Percentiles rank a stretch among this genome's conserved stretches.
Conservation (phyloP, 169 alveolate species). For the Plasmodium inui region DNA sequence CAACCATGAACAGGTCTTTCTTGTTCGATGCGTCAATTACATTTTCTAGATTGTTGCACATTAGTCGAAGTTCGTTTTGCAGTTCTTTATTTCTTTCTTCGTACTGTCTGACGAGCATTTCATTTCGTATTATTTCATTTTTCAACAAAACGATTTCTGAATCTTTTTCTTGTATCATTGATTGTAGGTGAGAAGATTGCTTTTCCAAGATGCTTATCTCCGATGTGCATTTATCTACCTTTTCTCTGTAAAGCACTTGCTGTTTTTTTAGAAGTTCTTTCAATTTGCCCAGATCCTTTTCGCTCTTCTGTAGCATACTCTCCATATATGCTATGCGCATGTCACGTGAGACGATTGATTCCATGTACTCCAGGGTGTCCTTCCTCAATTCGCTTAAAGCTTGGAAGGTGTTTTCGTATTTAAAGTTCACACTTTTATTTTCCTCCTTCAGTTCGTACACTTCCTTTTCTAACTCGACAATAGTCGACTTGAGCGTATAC, state of each 20-base stretch:
- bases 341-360: constrained; percentile 74
- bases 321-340: constrained; percentile 76
- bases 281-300: constrained; percentile 55
- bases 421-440: constrained; percentile 70
- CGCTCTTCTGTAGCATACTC: constrained; percentile 67
- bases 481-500: constrained; percentile 34
- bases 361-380: constrained; percentile 76
- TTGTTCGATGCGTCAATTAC: constrained; percentile 75
- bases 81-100: constrained; percentile 74
- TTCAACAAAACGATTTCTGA: constrained; percentile 71
- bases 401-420: constrained; percentile 72
- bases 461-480: constrained; percentile 71
- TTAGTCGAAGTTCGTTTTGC: constrained; percentile 61
- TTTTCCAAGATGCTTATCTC: constrained; percentile 61
- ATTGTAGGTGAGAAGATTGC: constrained; percentile 65
- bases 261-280: constrained; percentile 37
- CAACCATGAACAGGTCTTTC: constrained; percentile 72
- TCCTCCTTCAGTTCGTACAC: constrained; percentile 60
- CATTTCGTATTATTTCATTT: constrained; percentile 73
- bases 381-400: constrained; percentile 71
- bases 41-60: constrained; percentile 74
- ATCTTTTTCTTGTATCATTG: constrained; percentile 74
- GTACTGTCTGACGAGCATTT: constrained; percentile 40
- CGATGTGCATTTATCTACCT: constrained; percentile 29
- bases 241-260: constrained; percentile 30